Conservation (phyloP, 2,329 filamentous ascomycete genomes). For the Pseudogymnoascus sp. region DNA sequence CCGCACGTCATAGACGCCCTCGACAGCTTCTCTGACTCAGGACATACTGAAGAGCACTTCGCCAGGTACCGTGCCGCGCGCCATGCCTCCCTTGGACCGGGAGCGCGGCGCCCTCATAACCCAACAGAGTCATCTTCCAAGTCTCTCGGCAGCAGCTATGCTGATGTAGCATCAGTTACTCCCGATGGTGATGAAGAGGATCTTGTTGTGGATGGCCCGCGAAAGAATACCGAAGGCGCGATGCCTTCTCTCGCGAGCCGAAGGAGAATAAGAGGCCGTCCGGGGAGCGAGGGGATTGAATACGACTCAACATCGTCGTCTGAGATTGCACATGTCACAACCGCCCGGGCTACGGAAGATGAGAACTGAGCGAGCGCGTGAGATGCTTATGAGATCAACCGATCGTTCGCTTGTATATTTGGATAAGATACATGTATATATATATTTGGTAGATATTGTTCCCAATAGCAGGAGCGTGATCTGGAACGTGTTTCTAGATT, state of each 20-base stretch:
- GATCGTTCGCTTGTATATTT: background rate
- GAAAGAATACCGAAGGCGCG: background rate
- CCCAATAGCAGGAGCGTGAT: background rate
- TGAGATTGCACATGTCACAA: background rate
- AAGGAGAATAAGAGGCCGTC: background rate
- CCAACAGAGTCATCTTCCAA: background rate
- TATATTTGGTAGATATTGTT: background rate
- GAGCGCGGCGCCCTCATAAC: slow-evolving; percentile 12
- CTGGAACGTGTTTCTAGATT: background rate
- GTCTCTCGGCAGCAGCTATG: slow-evolving; percentile 1
- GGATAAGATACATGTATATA: slow-evolving; percentile 1
- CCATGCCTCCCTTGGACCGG: slow-evolving; percentile 19
- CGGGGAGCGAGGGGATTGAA: background rate
- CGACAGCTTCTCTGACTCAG: slow-evolving; percentile 56
- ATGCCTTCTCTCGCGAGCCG: background rate
- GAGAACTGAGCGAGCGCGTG: background rate
- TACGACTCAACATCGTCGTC: slow-evolving; percentile 2
- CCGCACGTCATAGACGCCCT: slow-evolving; percentile 86
- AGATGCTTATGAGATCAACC: background rate
- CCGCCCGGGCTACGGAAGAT: background rate
- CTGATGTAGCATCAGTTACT: background rate
- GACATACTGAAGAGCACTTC: slow-evolving; percentile 52
- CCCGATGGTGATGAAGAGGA: background rate
- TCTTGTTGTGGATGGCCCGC: background rate
- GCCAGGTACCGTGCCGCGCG: slow-evolving; percentile 39